phyloP scores from a whole-genome alignment of 257 asterid species.

The Lycium barbarum region DNA sequence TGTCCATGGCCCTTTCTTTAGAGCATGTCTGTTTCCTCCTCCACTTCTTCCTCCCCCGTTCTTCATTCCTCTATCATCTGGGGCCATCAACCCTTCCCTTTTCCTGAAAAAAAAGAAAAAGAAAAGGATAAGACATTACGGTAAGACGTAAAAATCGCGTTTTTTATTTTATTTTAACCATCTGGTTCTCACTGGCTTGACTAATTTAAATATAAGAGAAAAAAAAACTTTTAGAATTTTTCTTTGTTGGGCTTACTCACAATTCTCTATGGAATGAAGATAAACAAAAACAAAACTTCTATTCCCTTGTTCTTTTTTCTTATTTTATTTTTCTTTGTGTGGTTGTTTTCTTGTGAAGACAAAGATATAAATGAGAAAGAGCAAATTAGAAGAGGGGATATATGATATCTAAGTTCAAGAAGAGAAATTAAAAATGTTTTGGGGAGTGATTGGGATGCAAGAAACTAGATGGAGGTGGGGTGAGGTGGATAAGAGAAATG shows the following conservation, averaged over 20 bases:
- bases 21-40: conserved; percentile 17
- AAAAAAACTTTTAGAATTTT: neutral
- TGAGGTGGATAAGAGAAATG: neutral
- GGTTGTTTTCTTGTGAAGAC: neutral
- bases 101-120: neutral
- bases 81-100: conserved; percentile 51
- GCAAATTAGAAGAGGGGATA: neutral
- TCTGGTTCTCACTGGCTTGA: neutral
- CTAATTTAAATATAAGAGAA: neutral
- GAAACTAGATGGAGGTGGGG: neutral
- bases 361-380: neutral
- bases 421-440: neutral
- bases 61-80: conserved; percentile 46
- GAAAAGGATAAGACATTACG: too few relatives aligned
- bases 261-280: neutral
- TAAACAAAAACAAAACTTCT: neutral
- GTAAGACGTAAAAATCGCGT: neutral
- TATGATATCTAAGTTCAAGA: neutral
- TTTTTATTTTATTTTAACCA: neutral
- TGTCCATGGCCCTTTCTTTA: conserved; percentile 86
- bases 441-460: neutral
- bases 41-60: conserved; percentile 32
- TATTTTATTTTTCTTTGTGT: too few relatives aligned
- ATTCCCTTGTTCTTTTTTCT: neutral
- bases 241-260: neutral